Base-by-base conservation (phyloP, 169 alveolate species). In the Plasmodium falciparum region DNA sequence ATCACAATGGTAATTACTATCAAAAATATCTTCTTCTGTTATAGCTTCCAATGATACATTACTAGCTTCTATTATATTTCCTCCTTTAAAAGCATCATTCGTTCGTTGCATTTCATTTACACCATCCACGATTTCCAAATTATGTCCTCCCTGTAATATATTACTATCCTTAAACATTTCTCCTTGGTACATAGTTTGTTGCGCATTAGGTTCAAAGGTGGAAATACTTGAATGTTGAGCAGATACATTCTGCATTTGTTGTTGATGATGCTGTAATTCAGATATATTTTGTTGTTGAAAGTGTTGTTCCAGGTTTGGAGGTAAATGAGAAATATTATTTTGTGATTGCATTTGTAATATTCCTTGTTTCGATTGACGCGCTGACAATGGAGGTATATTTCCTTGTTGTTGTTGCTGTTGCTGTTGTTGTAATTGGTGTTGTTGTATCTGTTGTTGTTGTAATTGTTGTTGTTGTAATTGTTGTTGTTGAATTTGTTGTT, bases 1-100 rank as follows among this genome's bases (percentile, higher is more conserved):
- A 80, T 92, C 93, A 80, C 96, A 94, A 76, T 94, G 96, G n/a
- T 90, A 94, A 63, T 94, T 56, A 29, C 91, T 83, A 47, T 83
- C 91, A 29, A 83, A 83, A 26, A 83, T 83, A 47, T 83, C 91
- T 12, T 83, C 91, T 56, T 69, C 91, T 26, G 49, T 29, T 12
- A 73, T 52, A 33, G 74, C 83, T 56, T 83, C 91, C 24, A 54
- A 9, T 8, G 91, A 67, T n/a, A 6, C 33, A 22, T 65, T 78
- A 20, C 49, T 1, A 2, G 11, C 20, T 24, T 70, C 39, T n/a
- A 11, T 3, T 13, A 29, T 11, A 33, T 29, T 33, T 8, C 24
- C 52, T 17, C 65, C 63, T 13, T 17, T 24, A 17, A 49, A 47
- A 47, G 49, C 8, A 17, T 11, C 63, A 39, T 43, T 72, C 66